These are phyloP conservation scores for Nicotiana benthamiana DNA, from an alignment of 257 asterid species.

Conservation along the genomic window DNA sequence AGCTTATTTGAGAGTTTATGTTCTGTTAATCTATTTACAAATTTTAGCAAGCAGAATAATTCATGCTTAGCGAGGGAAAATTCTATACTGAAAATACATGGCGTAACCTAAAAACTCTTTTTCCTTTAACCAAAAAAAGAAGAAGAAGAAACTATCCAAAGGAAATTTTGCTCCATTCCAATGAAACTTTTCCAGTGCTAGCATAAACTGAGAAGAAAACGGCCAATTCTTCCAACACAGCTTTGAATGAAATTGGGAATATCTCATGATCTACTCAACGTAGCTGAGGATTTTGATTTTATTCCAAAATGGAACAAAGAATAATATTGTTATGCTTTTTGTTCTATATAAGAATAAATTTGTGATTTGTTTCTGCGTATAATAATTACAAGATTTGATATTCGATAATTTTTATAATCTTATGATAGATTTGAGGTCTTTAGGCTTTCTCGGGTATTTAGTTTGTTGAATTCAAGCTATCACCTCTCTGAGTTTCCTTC, in stretches of 20 bases:
- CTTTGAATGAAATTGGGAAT: not conserved
- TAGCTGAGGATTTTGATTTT: not conserved
- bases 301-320: not conserved
- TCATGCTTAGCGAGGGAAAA: not conserved
- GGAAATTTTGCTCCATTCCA: not conserved
- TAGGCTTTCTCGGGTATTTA: not conserved
- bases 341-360: not conserved
- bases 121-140: no score
- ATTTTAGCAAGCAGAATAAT: not conserved
- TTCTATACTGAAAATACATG: not conserved
- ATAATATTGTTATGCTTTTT: not conserved
- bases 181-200: not conserved
- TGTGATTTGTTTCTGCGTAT: not conserved
- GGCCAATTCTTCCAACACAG: not conserved
- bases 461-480: not conserved
- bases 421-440: not conserved
- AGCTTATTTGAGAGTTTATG: not conserved
- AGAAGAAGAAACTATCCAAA: not conserved
- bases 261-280: not conserved
- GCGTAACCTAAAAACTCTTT: not conserved
- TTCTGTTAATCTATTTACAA: not conserved
- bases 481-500: not conserved
- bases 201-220: not conserved
- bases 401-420: not conserved
- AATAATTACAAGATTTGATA: not conserved